Evolutionary conservation across 2,329 filamentous ascomycete species (phyloP).

Genomic region (Ophiostoma perfectum): DNA sequence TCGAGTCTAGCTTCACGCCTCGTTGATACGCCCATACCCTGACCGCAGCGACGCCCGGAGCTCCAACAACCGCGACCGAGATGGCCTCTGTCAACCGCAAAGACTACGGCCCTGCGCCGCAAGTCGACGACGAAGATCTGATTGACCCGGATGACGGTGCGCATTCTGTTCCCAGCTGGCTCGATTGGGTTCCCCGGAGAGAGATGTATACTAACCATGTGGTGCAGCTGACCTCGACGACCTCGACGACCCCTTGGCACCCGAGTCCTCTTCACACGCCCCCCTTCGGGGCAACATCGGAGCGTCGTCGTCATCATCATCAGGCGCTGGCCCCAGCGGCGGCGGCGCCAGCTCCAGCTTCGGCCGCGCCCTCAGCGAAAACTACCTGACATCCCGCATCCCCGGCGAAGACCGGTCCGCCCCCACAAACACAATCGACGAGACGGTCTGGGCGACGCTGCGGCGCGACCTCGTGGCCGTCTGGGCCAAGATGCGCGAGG

Average conservation of each 20-base stretch:
- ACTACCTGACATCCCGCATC: constrained; percentile 82
- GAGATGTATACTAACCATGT: neutral
- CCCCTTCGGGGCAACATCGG: constrained; percentile 82
- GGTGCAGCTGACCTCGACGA: constrained; percentile 74
- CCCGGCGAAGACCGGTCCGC: constrained; percentile 88
- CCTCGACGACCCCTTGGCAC: constrained; percentile 77
- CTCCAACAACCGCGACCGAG: neutral
- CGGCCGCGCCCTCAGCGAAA: constrained; percentile 59
- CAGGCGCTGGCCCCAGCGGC: constrained; percentile 54
- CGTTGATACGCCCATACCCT: neutral
- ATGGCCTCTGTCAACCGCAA: constrained; percentile 44
- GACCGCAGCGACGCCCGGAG: neutral
- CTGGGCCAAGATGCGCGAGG: constrained; percentile 97
- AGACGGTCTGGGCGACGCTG: constrained; percentile 95
- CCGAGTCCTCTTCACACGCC: constrained; percentile 58
- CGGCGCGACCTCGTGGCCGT: constrained; percentile 85
- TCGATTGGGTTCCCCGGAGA: neutral
- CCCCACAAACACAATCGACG: constrained; percentile 89
- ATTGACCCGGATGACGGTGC: constrained; percentile 76
- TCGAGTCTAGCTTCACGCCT: neutral
- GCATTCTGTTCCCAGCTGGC: constrained; percentile 16
- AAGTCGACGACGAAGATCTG: constrained; percentile 61
- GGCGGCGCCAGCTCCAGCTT: constrained; percentile 34
- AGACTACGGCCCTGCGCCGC: constrained; percentile 56
- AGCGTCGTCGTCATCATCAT: constrained; percentile 68